These are phyloP conservation scores for Phaeophleospora eucalypticola DNA, from an alignment of 2,329 filamentous ascomycete genomes.

Conservation along the genomic window DNA sequence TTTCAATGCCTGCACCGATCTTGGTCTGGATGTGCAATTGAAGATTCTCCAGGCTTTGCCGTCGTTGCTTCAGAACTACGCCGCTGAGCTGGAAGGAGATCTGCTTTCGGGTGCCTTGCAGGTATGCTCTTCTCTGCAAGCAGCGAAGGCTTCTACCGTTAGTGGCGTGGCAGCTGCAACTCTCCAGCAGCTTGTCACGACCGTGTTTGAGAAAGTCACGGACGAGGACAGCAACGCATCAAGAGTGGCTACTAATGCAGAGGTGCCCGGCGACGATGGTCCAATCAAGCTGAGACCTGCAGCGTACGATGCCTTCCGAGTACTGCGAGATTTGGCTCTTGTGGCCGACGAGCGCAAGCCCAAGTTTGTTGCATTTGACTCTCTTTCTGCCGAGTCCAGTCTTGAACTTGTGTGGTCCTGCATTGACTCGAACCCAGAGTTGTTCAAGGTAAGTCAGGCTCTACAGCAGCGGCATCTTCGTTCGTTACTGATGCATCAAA, in stretches of 20 bases:
- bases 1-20: conserved; percentile 70
- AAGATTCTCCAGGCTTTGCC: conserved; percentile 93
- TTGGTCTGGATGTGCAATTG: conserved; percentile 82
- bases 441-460: conserved; percentile 61
- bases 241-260: conserved; percentile 57
- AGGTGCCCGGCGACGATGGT: conserved; percentile 64
- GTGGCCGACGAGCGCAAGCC: conserved; percentile 80
- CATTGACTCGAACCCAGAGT: conserved; percentile 74
- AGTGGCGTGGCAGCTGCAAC: conserved; percentile 97
- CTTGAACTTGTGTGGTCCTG: conserved; percentile 90
- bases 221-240: conserved; percentile 65
- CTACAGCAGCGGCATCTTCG: no score
- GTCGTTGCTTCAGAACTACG: conserved; percentile 85
- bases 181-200: conserved; percentile 85
- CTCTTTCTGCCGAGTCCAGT: conserved; percentile 75
- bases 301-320: conserved; percentile 78
- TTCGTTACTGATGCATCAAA: no score
- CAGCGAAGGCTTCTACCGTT: conserved; percentile 86
- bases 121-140: conserved; percentile 86
- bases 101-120: conserved; percentile 78
- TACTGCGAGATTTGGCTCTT: conserved; percentile 86
- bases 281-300: conserved; percentile 66
- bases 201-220: conserved; percentile 87
- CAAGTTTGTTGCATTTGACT: conserved; percentile 74
- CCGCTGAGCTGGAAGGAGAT: conserved; percentile 72